Conservation (phyloP, 176 grass and related monocot species). For the Zea mays region DNA sequence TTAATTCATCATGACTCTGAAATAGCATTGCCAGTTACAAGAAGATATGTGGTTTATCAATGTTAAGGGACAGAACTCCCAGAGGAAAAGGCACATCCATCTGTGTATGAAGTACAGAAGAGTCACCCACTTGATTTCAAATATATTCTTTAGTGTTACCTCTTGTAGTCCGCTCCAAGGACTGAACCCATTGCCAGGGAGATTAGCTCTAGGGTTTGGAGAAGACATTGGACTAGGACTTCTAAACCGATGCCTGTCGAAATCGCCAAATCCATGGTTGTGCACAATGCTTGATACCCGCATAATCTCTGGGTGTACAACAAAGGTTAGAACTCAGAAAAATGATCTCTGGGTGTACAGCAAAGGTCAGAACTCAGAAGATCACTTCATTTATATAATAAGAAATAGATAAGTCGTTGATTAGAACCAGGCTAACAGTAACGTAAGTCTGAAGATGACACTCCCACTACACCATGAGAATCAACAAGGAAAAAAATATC, state of each 20-base stretch:
- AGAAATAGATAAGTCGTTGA: conserved; percentile 18
- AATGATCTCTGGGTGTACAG: conserved; percentile 62
- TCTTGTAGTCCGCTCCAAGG: conserved; percentile 67
- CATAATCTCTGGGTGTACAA: conserved; percentile 67
- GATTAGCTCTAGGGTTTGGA: conserved; percentile 74
- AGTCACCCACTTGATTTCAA: conserved; percentile 10
- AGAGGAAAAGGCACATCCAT: conserved; percentile 21
- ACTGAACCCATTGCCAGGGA: conserved; percentile 60
- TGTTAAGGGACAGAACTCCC: not conserved
- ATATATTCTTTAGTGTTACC: conserved; percentile 45
- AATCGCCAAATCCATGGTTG: conserved; percentile 67
- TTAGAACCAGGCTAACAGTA: conserved; percentile 5
- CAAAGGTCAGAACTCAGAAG: conserved; percentile 21
- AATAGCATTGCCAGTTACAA: conserved; percentile 11
- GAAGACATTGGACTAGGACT: conserved; percentile 85
- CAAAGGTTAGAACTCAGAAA: not conserved
- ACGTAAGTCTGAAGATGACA: not conserved
- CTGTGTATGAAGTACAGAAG: conserved; percentile 24
- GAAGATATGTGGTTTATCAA: not conserved
- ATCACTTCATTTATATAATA: conserved; percentile 17
- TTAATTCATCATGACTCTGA: not conserved
- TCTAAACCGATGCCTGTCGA: conserved; percentile 60
- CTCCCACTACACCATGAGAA: conserved; percentile 2
- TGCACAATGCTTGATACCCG: conserved; percentile 73
- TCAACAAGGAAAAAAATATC: not conserved